phyloP scores from a whole-genome alignment of 179 eudicot genomes.

The Drosera spatulata region DNA sequence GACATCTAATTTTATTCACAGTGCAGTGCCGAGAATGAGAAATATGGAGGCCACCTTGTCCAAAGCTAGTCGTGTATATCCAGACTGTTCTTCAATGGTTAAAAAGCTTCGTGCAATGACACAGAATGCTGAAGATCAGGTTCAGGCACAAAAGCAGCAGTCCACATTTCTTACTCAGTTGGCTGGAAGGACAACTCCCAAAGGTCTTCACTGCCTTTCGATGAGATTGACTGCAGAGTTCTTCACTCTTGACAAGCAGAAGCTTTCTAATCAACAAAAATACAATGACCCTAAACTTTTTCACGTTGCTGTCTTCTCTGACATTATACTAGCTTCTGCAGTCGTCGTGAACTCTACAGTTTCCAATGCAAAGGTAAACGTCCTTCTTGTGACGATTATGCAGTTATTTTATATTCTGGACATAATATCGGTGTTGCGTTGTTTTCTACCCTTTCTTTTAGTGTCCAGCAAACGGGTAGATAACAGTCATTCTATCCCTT shows the following conservation, averaged over 20 bases:
- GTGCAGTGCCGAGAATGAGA: slow-evolving; percentile 56
- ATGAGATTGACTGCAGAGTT: slow-evolving; percentile 81
- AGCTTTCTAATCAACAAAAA: slow-evolving; percentile 46
- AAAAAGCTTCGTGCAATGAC: slow-evolving; percentile 81
- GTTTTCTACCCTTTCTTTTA: neutral
- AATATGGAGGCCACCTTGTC: slow-evolving; percentile 56
- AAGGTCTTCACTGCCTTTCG: slow-evolving; percentile 94
- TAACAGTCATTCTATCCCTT: neutral
- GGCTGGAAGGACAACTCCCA: slow-evolving; percentile 92
- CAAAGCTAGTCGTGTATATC: slow-evolving; percentile 60
- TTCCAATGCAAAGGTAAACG: slow-evolving; percentile 47
- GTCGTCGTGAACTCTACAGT: slow-evolving; percentile 85
- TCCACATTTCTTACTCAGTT: slow-evolving; percentile 54
- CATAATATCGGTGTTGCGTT: neutral
- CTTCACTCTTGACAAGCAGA: slow-evolving; percentile 48
- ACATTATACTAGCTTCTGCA: slow-evolving; percentile 81
- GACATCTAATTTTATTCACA: slow-evolving; percentile 11
- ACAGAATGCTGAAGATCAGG: slow-evolving; percentile 68
- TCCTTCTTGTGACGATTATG: neutral
- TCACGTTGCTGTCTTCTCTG: slow-evolving; percentile 84
- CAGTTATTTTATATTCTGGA: neutral
- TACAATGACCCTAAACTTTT: slow-evolving; percentile 37
- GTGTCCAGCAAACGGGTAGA: neutral
- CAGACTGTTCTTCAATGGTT: slow-evolving; percentile 70
- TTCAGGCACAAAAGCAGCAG: slow-evolving; percentile 45